A percentile compares a stretch with the other conserved stretches of the same genome.
phyloP scores from a whole-genome alignment of 306 rosid species.

The Cucurbita argyrosperma region DNA sequence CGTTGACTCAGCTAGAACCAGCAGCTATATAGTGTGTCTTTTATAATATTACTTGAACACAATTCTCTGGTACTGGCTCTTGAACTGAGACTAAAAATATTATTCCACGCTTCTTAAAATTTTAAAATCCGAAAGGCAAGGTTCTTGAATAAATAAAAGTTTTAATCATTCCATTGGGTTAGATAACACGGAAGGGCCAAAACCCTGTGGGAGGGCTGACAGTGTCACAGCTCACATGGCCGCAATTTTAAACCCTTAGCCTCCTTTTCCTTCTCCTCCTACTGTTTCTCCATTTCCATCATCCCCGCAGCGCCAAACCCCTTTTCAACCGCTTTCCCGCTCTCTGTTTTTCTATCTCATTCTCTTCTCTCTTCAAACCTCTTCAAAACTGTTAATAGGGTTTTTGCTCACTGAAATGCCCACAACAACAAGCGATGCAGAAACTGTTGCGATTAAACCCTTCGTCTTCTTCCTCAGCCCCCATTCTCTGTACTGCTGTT shows the following conservation, averaged over 20 bases:
- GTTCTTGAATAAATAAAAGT: too few relatives aligned
- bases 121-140: too few relatives aligned
- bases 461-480: constrained; percentile 17
- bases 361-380: neutral
- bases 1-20: too few relatives aligned
- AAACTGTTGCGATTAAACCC: constrained; percentile 45
- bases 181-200: neutral
- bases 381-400: neutral
- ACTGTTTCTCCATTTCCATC: neutral
- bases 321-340: neutral
- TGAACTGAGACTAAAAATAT: too few relatives aligned
- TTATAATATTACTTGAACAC: too few relatives aligned
- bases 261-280: neutral
- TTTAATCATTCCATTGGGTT: neutral
- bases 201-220: neutral
- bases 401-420: constrained; percentile 36
- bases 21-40: too few relatives aligned
- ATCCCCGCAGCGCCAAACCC: neutral
- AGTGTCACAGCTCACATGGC: neutral
- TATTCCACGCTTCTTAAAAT: too few relatives aligned
- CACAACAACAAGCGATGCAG: constrained; percentile 40
- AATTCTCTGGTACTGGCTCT: too few relatives aligned
- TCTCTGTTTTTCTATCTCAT: neutral
- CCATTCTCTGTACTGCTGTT: constrained; percentile 29
- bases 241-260: constrained; percentile 4